Base-by-base conservation (phyloP, 176 grass and related monocot genomes). In the Eleusine indica region DNA sequence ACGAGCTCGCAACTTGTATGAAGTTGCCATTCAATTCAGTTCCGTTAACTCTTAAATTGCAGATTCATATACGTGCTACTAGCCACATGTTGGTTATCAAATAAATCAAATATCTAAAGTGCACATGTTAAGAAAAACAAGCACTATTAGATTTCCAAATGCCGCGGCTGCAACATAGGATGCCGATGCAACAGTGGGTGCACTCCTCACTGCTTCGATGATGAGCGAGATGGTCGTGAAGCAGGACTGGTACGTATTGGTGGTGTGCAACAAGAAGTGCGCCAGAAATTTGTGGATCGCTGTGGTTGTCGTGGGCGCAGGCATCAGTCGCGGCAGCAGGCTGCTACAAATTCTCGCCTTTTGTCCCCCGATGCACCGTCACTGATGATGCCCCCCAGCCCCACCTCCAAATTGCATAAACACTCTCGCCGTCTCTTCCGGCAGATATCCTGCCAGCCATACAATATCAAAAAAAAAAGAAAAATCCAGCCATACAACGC, bases 291-390 rank as follows among this genome's bases (percentile, higher is more conserved):
- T 42, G 66, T 42, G 19, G n/a, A 11, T 3, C 25, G 25, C 10
- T 14, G 61, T 62, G 60, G 72, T 14, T 4, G 54, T 28, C 3
- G 54, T 21, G 86, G 73, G 62, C 64, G 51, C 64, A 17, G 3
- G 9, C 44, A 46, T 68, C 51, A 32, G 83, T 65, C 22, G 41
- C 81, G 38, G 77, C 78, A 67, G 66, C 81, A 47, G 62, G 51
- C 19, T 21, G 52, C 67, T 91, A 49, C 68, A 75, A 85, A 82
- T 93, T 77, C 78, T 77, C 65, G 69, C 82, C 69, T 93, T 93
- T 71, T 93, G 91, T 93, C 88, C 80, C 75, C 85, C 71, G 82
- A 87, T 76, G 73, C 46, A 82, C 73, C 85, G 65, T 68, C 85
- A 82, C 66, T 84, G 80, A 88, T 94, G 88, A 78, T 91, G 83